Evolutionary conservation across 768 basidiomycete genomes (phyloP).

Genomic region (Gloeophyllum trabeum): DNA sequence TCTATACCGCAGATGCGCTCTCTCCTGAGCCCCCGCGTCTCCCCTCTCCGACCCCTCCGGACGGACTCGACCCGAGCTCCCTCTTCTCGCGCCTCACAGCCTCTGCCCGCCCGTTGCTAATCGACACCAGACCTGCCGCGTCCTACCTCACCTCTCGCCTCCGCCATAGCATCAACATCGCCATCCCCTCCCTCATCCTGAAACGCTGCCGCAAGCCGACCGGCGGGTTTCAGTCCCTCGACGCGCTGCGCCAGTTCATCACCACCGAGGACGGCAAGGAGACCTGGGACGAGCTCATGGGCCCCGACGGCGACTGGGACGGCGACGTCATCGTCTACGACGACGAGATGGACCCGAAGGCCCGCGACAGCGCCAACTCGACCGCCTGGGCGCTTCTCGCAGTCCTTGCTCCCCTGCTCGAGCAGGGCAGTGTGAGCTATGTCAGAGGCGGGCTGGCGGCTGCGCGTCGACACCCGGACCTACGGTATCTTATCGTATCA

Average conservation of each 20-base stretch:
- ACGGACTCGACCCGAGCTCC: conserved; percentile 32
- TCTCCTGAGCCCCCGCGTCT: neutral
- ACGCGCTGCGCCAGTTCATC: conserved; percentile 69
- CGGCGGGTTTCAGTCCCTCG: conserved; percentile 52
- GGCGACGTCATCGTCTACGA: conserved; percentile 70
- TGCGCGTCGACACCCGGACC: conserved; percentile 45
- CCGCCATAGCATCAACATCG: conserved; percentile 66
- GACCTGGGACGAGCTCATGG: conserved; percentile 57
- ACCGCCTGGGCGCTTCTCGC: conserved; percentile 66
- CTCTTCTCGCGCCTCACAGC: conserved; percentile 35
- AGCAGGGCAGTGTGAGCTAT: conserved; percentile 48
- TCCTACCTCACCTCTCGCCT: conserved; percentile 59
- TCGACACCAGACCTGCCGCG: conserved; percentile 72
- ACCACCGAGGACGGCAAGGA: conserved; percentile 67
- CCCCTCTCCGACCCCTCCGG: neutral
- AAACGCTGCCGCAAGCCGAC: conserved; percentile 72
- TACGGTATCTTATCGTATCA: conserved; percentile 39
- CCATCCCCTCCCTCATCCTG: conserved; percentile 83
- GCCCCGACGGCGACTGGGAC: conserved; percentile 46
- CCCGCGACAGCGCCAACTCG: conserved; percentile 39
- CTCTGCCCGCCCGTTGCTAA: conserved; percentile 53
- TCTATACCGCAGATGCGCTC: neutral
- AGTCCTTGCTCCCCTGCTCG: conserved; percentile 48
- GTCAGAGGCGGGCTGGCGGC: conserved; percentile 61
- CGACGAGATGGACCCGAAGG: conserved; percentile 63